Conservation (phyloP, 2,329 filamentous ascomycete genomes). For the Thelonectria blattea region DNA sequence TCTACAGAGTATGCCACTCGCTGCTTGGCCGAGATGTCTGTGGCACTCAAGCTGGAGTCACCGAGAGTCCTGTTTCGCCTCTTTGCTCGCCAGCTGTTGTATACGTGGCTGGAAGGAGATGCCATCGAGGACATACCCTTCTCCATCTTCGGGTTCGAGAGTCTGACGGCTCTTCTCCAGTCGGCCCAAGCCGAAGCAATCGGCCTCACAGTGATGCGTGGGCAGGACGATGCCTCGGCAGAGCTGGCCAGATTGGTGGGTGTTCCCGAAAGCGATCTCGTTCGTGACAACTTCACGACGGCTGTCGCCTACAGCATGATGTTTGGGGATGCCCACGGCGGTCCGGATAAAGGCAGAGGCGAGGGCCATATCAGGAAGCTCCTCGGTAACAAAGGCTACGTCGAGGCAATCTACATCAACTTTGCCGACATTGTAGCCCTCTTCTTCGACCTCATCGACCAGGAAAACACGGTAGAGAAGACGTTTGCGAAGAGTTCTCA, state of each 20-base stretch:
- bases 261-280: slow-evolving; percentile 59
- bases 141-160: slow-evolving; percentile 80
- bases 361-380: slow-evolving; percentile 72
- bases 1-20: slow-evolving; percentile 73
- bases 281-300: slow-evolving; percentile 75
- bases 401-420: slow-evolving; percentile 66
- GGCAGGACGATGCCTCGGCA: slow-evolving; percentile 67
- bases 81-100: slow-evolving; percentile 88
- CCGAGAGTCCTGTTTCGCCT: slow-evolving; percentile 77
- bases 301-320: slow-evolving; percentile 84
- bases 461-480: slow-evolving; percentile 76
- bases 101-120: slow-evolving; percentile 81
- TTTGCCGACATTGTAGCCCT: slow-evolving; percentile 79
- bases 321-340: slow-evolving; percentile 49
- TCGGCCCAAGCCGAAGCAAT: slow-evolving; percentile 79
- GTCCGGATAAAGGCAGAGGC: slow-evolving; percentile 55
- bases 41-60: slow-evolving; percentile 66
- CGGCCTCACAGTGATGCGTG: slow-evolving; percentile 83
- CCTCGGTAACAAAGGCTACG: slow-evolving; percentile 71
- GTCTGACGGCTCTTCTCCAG: slow-evolving; percentile 69
- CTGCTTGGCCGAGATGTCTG: slow-evolving; percentile 72
- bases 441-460: slow-evolving; percentile 78
- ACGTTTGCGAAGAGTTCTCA: slow-evolving; percentile 65
- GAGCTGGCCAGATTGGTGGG: slow-evolving; percentile 66
- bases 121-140: slow-evolving; percentile 77